phyloP scores from a whole-genome alignment of 768 basidiomycete species.

The Amanita pallidorosea region DNA sequence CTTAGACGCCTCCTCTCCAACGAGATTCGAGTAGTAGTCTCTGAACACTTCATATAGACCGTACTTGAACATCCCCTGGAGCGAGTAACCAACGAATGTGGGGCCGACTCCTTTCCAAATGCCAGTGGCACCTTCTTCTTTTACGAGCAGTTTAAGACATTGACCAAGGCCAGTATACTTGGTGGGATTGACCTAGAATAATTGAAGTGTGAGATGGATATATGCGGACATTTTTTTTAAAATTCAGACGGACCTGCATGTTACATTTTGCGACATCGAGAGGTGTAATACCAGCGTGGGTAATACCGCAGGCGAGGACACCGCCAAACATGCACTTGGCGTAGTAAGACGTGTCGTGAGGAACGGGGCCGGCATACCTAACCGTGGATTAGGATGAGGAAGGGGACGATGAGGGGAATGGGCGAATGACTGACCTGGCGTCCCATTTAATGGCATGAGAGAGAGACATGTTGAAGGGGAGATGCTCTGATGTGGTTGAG shows the following conservation, averaged over 20 bases:
- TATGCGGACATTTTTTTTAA: neutral
- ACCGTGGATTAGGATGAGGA: neutral
- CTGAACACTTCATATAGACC: slow-evolving; percentile 98
- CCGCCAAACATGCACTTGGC: slow-evolving; percentile 84
- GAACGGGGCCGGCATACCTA: slow-evolving; percentile 62
- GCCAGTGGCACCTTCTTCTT: slow-evolving; percentile 75
- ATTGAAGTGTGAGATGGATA: neutral
- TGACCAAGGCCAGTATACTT: slow-evolving; percentile 65
- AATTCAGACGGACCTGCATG: slow-evolving; percentile 57
- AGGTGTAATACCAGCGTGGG: slow-evolving; percentile 81
- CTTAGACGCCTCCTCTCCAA: slow-evolving; percentile 69
- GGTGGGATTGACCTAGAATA: slow-evolving; percentile 52
- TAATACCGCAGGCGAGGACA: slow-evolving; percentile 77
- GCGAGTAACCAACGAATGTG: slow-evolving; percentile 86
- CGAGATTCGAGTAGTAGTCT: slow-evolving; percentile 81
- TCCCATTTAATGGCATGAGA: slow-evolving; percentile 59
- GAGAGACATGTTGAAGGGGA: slow-evolving; percentile 36
- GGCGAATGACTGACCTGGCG: slow-evolving; percentile 38
- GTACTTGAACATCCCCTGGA: slow-evolving; percentile 98
- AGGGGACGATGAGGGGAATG: neutral
- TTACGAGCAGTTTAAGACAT: slow-evolving; percentile 53
- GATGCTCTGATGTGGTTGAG: slow-evolving; percentile 11
- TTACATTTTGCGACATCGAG: slow-evolving; percentile 87
- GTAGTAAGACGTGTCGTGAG: slow-evolving; percentile 69
- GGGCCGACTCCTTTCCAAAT: slow-evolving; percentile 95